phyloP scores from a whole-genome alignment of 345 rosid species.

The Gossypium ekmanianum region DNA sequence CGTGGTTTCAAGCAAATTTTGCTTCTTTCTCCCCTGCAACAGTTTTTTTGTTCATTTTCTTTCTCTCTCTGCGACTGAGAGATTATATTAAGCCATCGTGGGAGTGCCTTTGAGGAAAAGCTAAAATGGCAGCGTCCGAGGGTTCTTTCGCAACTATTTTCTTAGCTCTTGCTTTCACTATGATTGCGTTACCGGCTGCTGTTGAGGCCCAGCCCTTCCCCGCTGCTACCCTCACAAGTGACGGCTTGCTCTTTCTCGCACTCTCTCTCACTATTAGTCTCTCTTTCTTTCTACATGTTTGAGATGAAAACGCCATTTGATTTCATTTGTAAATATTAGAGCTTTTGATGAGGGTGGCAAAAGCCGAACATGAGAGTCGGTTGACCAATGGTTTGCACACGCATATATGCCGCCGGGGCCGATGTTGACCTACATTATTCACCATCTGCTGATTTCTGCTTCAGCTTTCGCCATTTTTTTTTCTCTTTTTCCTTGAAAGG shows the following conservation, averaged over 20 bases:
- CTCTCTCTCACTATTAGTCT: neutral
- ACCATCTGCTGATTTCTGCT: too few relatives aligned
- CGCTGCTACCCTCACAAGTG: conserved; percentile 74
- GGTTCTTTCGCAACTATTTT: conserved; percentile 35
- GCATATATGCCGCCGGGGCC: too few relatives aligned
- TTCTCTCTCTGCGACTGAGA: neutral
- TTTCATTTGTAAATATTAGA: neutral
- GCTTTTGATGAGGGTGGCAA: too few relatives aligned
- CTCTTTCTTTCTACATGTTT: neutral
- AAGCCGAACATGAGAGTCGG: too few relatives aligned
- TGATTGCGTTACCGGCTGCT: conserved; percentile 42
- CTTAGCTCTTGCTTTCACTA: conserved; percentile 33
- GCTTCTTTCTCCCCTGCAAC: conserved; percentile 8
- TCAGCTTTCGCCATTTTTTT: too few relatives aligned
- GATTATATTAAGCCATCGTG: conserved; percentile 14
- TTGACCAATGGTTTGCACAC: too few relatives aligned
- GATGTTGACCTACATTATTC: too few relatives aligned
- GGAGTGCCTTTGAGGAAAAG: neutral
- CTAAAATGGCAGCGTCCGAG: conserved; percentile 47
- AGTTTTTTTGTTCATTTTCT: too few relatives aligned
- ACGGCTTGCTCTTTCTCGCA: conserved; percentile 41
- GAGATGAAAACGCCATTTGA: neutral
- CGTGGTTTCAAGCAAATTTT: neutral
- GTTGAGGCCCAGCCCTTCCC: conserved; percentile 54
- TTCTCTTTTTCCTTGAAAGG: too few relatives aligned